phyloP scores from a whole-genome alignment of 306 rosid genomes.

The Urtica urens region DNA sequence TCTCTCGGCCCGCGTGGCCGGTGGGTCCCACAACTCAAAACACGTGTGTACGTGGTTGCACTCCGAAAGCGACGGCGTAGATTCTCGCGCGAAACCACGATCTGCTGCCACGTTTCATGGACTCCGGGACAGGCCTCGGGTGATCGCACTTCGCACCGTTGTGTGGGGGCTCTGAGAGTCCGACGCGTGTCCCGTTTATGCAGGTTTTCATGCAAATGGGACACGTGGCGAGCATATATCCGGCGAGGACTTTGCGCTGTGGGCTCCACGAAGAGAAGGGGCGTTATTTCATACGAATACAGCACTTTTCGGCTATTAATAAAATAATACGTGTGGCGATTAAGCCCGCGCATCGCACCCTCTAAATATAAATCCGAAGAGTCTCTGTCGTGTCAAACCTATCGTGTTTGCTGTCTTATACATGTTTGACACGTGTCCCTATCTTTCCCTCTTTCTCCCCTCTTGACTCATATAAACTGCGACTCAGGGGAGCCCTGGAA shows the following conservation, averaged over 20 bases:
- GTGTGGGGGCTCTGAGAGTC: no score
- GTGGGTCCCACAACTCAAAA: background rate
- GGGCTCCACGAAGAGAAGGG: background rate
- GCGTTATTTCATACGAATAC: no score
- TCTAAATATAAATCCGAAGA: slow-evolving; percentile 4
- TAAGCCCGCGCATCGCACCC: slow-evolving; percentile 1
- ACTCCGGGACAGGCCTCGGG: background rate
- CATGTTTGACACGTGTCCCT: slow-evolving; percentile 19
- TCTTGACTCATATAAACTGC: slow-evolving; percentile 7
- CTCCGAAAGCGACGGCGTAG: slow-evolving; percentile 4
- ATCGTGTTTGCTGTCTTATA: slow-evolving; percentile 20
- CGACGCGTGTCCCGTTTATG: background rate
- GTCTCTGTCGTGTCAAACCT: slow-evolving; percentile 18
- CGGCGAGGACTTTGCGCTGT: slow-evolving; percentile 1
- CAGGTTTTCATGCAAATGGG: background rate
- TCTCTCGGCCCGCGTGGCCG: background rate
- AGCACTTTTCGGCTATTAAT: slow-evolving; percentile 2
- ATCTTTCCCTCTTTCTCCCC: background rate
- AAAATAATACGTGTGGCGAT: background rate
- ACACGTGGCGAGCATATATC: slow-evolving; percentile 12
- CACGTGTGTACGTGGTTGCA: no score
- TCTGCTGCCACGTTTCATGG: slow-evolving; percentile 9
- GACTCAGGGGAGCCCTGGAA: no score
- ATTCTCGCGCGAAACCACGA: slow-evolving; percentile 9
- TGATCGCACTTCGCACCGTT: slow-evolving; percentile 4